A percentile compares a stretch with the other conserved stretches of the same genome.
These are phyloP conservation scores for Termitomyces titanicus DNA, from an alignment of 768 basidiomycete genomes.

Conservation along the genomic window DNA sequence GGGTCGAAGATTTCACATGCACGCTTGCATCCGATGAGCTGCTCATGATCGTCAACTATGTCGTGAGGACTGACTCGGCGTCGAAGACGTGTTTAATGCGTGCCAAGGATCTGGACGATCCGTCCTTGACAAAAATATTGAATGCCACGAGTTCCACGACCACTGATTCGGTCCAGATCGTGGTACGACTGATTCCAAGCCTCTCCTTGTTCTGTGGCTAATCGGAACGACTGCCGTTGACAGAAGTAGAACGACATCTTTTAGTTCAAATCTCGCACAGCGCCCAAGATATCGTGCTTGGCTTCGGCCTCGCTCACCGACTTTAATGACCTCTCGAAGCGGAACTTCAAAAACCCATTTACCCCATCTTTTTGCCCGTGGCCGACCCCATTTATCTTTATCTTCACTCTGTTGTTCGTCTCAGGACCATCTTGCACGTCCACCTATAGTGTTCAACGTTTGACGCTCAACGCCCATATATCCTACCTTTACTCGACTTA, in stretches of 20 bases:
- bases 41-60: constrained; percentile 37
- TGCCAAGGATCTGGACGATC: constrained; percentile 30
- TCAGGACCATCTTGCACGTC: neutral
- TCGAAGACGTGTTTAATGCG: constrained; percentile 44
- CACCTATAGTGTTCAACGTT: neutral
- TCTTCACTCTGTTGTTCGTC: neutral
- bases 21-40: constrained; percentile 41
- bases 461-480: neutral
- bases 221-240: neutral
- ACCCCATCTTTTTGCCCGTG: neutral
- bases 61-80: constrained; percentile 35
- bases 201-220: neutral
- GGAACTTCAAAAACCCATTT: neutral
- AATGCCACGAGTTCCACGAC: too few species aligned
- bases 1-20: constrained; percentile 44
- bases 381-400: neutral
- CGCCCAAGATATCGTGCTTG: neutral
- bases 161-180: neutral
- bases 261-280: neutral
- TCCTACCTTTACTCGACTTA: too few species aligned
- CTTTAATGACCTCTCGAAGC: neutral
- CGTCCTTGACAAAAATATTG: constrained; percentile 20
- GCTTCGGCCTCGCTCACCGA: constrained; percentile 13
- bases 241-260: constrained; percentile 1
- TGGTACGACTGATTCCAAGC: constrained; percentile 1